phyloP scores from a whole-genome alignment of 2,329 filamentous ascomycete species.

The Claviceps fusiformis region DNA sequence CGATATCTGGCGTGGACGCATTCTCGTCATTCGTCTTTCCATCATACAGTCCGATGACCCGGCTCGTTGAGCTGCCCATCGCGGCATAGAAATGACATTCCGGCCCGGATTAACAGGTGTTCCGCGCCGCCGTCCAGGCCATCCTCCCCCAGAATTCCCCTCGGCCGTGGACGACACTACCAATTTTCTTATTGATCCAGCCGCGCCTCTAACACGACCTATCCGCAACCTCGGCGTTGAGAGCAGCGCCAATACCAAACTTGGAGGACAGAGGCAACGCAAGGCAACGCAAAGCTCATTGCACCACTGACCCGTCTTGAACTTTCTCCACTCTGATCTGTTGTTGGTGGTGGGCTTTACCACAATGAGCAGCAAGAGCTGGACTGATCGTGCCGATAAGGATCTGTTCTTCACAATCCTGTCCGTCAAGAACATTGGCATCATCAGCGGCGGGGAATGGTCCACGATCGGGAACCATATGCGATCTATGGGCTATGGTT shows the following conservation, averaged over 20 bases:
- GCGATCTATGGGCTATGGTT: slow-evolving; percentile 45
- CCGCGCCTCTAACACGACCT: slow-evolving; percentile 22
- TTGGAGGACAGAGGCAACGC: slow-evolving; percentile 3
- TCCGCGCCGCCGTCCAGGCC: slow-evolving; percentile 3
- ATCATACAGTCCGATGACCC: too few species aligned
- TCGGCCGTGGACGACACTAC: slow-evolving; percentile 20
- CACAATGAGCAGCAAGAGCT: slow-evolving; percentile 42
- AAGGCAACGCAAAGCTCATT: neutral
- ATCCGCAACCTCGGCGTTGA: slow-evolving; percentile 10
- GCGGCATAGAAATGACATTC: neutral
- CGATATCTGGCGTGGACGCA: neutral
- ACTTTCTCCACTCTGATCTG: neutral
- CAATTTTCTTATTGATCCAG: slow-evolving; percentile 26
- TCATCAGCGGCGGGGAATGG: slow-evolving; percentile 51
- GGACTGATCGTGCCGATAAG: slow-evolving; percentile 48
- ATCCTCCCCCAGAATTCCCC: neutral
- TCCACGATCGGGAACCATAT: slow-evolving; percentile 47
- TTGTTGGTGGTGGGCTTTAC: neutral
- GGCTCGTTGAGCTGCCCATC: neutral
- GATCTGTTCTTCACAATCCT: slow-evolving; percentile 51
- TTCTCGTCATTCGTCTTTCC: too few species aligned
- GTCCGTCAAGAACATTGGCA: slow-evolving; percentile 48
- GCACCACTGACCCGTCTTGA: too few species aligned
- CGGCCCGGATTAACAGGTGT: slow-evolving; percentile 7
- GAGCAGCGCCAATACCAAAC: slow-evolving; percentile 5